These are phyloP conservation scores for Kodamaea derodonti DNA, from an alignment of 1,139 yeast genomes.

Conservation along the genomic window DNA sequence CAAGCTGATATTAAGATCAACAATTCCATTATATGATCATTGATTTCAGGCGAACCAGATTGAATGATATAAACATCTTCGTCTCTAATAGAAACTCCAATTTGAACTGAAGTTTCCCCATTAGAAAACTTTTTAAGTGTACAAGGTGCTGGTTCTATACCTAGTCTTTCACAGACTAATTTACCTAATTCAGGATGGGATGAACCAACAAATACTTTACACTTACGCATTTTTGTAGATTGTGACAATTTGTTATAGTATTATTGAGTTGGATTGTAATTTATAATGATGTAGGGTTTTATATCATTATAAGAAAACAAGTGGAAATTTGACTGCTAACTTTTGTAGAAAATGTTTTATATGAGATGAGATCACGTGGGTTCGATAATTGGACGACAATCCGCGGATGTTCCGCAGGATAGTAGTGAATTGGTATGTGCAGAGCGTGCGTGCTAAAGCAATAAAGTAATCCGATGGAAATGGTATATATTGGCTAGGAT, in stretches of 20 bases:
- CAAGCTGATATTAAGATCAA: constrained; percentile 91
- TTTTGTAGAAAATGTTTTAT: too few species aligned
- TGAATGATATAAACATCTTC: constrained; percentile 96
- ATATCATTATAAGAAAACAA: too few species aligned
- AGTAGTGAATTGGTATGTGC: too few species aligned
- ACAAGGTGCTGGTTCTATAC: constrained; percentile 95
- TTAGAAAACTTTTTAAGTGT: constrained; percentile 87
- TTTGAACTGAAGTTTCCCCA: constrained; percentile 96
- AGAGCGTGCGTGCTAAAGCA: too few species aligned
- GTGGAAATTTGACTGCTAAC: too few species aligned
- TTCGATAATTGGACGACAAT: too few species aligned
- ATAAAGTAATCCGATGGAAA: too few species aligned
- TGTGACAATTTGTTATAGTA: constrained; percentile 9
- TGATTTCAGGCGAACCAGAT: constrained; percentile 83
- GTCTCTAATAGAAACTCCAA: constrained; percentile 91
- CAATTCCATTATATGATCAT: constrained; percentile 95
- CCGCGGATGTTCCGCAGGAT: too few species aligned
- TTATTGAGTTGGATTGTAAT: too few species aligned
- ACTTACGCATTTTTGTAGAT: constrained; percentile 70
- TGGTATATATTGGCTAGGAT: too few species aligned
- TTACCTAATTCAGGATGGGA: constrained; percentile 94
- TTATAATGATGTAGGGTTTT: too few species aligned
- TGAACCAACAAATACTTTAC: constrained; percentile 93
- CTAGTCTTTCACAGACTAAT: constrained; percentile 83
- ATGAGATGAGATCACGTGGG: too few species aligned